Evolutionary conservation across 2,329 filamentous ascomycete species (phyloP).

Genomic region (Pseudogymnoascus sp.): DNA sequence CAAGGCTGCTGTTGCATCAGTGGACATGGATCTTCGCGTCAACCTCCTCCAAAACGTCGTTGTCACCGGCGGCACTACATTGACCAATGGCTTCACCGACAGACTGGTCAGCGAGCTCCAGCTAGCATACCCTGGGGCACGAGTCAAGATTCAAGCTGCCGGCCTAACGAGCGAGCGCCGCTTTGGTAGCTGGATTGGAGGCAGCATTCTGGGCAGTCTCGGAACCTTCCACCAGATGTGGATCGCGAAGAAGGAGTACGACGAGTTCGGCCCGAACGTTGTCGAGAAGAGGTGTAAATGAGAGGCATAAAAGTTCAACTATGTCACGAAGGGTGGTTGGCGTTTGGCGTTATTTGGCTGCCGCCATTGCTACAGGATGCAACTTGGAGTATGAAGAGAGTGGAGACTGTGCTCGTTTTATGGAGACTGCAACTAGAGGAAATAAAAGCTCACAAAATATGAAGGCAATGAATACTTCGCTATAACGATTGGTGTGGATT

Average conservation of each 20-base stretch:
- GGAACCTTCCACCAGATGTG: conserved; percentile 99
- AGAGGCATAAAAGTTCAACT: conserved; percentile 15
- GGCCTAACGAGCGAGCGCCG: conserved; percentile 80
- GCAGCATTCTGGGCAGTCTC: conserved; percentile 87
- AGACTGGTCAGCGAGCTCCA: conserved; percentile 78
- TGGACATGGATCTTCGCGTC: conserved; percentile 82
- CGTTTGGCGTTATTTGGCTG: conserved; percentile 7
- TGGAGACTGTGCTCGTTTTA: neutral
- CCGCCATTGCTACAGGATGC: conserved; percentile 6
- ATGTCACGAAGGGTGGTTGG: neutral
- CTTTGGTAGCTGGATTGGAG: conserved; percentile 92
- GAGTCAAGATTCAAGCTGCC: conserved; percentile 81
- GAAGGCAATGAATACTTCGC: neutral
- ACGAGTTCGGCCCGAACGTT: conserved; percentile 83
- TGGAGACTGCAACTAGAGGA: conserved; percentile 4
- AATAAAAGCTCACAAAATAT: conserved; percentile 5
- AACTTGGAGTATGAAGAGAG: conserved; percentile 6
- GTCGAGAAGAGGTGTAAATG: conserved; percentile 96
- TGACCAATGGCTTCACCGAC: conserved; percentile 88
- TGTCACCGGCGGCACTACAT: conserved; percentile 77
- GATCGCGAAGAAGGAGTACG: conserved; percentile 96
- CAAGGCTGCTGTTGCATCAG: conserved; percentile 63
- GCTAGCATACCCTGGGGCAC: conserved; percentile 70
- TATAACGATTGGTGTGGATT: neutral
- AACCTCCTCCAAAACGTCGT: conserved; percentile 83